Evolutionary conservation across 1,284 basidiomycete species (phyloP).

Genomic region (Wallemia ichthyophaga): DNA sequence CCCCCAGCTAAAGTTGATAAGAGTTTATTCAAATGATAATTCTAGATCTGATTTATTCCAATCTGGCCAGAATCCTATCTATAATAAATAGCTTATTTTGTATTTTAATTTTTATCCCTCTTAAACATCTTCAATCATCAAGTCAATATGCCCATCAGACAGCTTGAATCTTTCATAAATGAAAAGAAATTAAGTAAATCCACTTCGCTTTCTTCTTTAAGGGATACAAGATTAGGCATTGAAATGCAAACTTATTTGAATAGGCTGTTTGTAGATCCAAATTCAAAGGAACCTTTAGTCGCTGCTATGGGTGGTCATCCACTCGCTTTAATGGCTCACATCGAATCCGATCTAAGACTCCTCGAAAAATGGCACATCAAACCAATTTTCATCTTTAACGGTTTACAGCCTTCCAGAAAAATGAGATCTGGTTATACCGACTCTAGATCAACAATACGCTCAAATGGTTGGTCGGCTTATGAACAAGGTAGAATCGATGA

Average conservation of each 20-base stretch:
- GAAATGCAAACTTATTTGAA: slow-evolving; percentile 79
- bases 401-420: slow-evolving; percentile 33
- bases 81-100: not conserved
- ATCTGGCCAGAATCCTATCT: not conserved
- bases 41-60: not conserved
- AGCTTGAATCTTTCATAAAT: slow-evolving; percentile 26
- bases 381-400: slow-evolving; percentile 89
- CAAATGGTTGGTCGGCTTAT: slow-evolving; percentile 65
- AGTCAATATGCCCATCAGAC: not conserved
- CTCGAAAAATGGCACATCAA: slow-evolving; percentile 80
- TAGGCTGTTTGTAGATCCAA: slow-evolving; percentile 40
- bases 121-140: not conserved
- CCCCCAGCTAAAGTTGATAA: not conserved
- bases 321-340: slow-evolving; percentile 48
- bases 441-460: slow-evolving; percentile 12
- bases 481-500: slow-evolving; percentile 62
- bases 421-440: slow-evolving; percentile 5
- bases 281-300: slow-evolving; percentile 54
- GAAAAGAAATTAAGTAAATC: slow-evolving; percentile 67
- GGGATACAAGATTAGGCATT: slow-evolving; percentile 82
- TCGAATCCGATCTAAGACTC: slow-evolving; percentile 65
- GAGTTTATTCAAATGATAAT: not conserved
- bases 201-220: slow-evolving; percentile 47
- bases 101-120: not conserved
- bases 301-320: slow-evolving; percentile 82